Evolutionary conservation across 768 basidiomycete species (phyloP).

Genomic region (Suillus luteus): DNA sequence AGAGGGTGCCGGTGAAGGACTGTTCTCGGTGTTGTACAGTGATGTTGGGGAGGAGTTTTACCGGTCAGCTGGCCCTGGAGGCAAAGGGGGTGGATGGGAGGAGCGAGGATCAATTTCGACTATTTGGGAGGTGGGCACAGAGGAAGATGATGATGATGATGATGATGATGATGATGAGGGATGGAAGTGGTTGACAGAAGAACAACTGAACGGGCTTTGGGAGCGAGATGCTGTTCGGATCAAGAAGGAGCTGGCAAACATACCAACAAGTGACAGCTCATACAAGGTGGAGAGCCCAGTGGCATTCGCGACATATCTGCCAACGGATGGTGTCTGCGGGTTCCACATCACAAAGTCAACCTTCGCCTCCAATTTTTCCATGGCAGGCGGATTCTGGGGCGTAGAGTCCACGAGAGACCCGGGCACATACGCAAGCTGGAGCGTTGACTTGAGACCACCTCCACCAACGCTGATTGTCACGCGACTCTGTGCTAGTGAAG

Average conservation of each 20-base stretch:
- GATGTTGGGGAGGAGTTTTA: conserved; percentile 55
- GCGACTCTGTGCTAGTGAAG: conserved; percentile 36
- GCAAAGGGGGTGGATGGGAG: conserved; percentile 46
- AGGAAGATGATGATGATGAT: conserved; percentile 1
- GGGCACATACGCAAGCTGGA: conserved; percentile 45
- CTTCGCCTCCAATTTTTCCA: conserved; percentile 16
- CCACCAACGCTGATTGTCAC: conserved; percentile 45
- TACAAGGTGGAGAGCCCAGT: conserved; percentile 16
- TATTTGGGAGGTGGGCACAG: conserved; percentile 37
- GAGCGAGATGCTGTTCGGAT: conserved; percentile 42
- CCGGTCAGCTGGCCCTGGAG: conserved; percentile 39
- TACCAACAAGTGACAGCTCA: conserved; percentile 14
- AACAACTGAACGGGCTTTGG: conserved; percentile 41
- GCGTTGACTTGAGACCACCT: conserved; percentile 37
- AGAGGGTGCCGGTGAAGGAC: conserved; percentile 38
- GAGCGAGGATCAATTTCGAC: conserved; percentile 39
- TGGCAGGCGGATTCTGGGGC: conserved; percentile 24
- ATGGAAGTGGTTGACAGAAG: conserved; percentile 36
- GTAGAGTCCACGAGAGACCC: conserved; percentile 19
- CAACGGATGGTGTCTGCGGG: conserved; percentile 47
- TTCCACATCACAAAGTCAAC: conserved; percentile 41
- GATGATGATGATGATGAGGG: conserved; percentile 12
- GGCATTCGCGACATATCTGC: conserved; percentile 41
- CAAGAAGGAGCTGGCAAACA: conserved; percentile 30
- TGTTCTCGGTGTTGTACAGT: conserved; percentile 54